Percentiles rank a stretch among this genome's conserved stretches.
phyloP scores from a whole-genome alignment of 2,329 filamentous ascomycete genomes.

The Aspergillus flavus region DNA sequence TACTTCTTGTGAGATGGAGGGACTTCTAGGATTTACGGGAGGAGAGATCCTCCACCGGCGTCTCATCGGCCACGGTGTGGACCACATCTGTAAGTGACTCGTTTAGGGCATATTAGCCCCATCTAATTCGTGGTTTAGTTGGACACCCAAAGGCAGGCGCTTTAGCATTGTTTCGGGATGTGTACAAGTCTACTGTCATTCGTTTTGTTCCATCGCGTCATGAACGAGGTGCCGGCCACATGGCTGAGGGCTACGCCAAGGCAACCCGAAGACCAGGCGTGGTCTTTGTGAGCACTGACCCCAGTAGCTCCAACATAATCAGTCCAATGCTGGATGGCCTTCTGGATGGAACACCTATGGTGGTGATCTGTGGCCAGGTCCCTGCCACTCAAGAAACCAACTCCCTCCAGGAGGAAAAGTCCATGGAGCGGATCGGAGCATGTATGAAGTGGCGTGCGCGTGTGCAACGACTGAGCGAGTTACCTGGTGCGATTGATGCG shows the following conservation, averaged over 20 bases:
- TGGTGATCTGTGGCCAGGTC: neutral
- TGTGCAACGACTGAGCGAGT: neutral
- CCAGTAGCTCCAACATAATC: neutral
- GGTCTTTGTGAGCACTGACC: neutral
- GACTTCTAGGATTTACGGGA: neutral
- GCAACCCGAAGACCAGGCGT: neutral
- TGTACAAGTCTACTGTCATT: neutral
- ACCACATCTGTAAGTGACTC: conserved; percentile 3
- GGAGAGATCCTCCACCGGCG: conserved; percentile 4
- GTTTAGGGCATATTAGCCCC: neutral
- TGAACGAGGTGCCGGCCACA: conserved; percentile 6
- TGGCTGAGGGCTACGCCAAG: conserved; percentile 8
- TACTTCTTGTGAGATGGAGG: neutral
- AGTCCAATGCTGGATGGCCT: neutral
- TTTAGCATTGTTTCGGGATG: neutral
- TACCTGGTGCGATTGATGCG: neutral
- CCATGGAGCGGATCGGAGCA: neutral
- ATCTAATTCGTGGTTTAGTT: neutral
- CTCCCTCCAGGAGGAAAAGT: too few relatives aligned
- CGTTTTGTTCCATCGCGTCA: neutral
- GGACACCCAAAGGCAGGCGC: neutral
- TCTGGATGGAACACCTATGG: neutral
- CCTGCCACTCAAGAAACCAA: neutral
- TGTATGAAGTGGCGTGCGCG: neutral
- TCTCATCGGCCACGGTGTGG: neutral